Base-by-base conservation (phyloP, 371 early-diverging fungal species). In the Parasitella parasitica region DNA sequence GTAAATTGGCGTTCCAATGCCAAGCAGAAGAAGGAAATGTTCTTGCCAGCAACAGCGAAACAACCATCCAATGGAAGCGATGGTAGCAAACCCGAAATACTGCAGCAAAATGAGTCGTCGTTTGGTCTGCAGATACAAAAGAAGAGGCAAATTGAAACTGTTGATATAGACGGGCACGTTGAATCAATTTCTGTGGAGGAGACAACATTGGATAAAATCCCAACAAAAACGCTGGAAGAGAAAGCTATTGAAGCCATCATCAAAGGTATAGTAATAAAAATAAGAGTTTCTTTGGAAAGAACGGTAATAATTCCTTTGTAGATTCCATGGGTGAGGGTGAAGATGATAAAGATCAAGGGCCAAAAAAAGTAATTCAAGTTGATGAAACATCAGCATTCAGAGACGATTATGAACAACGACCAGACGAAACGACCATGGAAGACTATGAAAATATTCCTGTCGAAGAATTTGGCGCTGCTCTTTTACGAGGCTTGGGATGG, bases 401-500 rank as follows among this genome's bases (percentile, higher is more conserved):
- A 69, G 69, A 81, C 36, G 86, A 83, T 65, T 64, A 80, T 5
- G 65, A 69, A 8, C 64, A 71, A 5, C 66, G 83, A 46, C 82
- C 87, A 1, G 86, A 87, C 35, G 86, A 91, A 56, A 72, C 89
- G 0, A 82, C 88, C 0, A 71, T 91, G 61, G 94, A 91, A 3
- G 90, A 91, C 43, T 97, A 96, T 62, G 92, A 91, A 38, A 74
- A 85, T 0, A 86, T 94, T 0, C 95, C 97, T 4, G 89, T 97
- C 0, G 93, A 94, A 48, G 89, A 91, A 50, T 96, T 96, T 82
- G 97, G 97, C 0, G 86, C 86, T 0, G 96, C 96, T 0, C 70
- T 96, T 58, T 70, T 97, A 54, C 83, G 94, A 28, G 95, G 96
- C 1, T 91, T 97, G 89, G 97, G 97, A 1, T 96, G 96, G 95